Evolutionary conservation across 73 alveolate genomes (phyloP), one percentile per base, ranked within the genome.

Genomic region (Blepharisma japonicum): DNA sequence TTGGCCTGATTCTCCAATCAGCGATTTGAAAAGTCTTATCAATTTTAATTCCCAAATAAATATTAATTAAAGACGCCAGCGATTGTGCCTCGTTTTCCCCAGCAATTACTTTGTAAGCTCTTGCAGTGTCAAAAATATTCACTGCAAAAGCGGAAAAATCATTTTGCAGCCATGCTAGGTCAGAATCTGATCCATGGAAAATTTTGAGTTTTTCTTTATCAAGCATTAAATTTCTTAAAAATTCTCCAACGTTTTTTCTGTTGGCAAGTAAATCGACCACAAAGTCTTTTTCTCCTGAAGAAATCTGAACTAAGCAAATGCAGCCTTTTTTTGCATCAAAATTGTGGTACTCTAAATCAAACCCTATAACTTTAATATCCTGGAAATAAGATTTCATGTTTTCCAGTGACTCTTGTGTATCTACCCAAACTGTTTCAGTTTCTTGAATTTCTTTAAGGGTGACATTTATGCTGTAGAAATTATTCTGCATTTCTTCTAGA

Each of bases 1-100:
- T 86, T 5, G 99, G 98, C 42, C 99, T 82, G 11, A 95, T 86
- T 85, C 95, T 87, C 98, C 99, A 95, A 77, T 95, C 97, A 18
- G 98, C 79, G 67, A 74, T 83, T 79, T 93, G 96, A 79, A 87
- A 93, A 72, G 67, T 83, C 83, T 95, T 95, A 84, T 95, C 95
- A 71, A 94, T 56, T 81, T 89, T 71, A 70, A 93, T 84, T 3
- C 82, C 88, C 25, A 89, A 77, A 54, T 71, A 88, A 6, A 77
- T 77, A 54, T 45, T 9, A 11, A 71, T 11, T 9, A 70, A n/a
- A 70, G 9, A 9, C 6, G 85, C 96, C 77, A 71, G 93, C 71
- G 32, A 7, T 70, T 6, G 70, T 11, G 14, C 85, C 32, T 32
- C 38, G 42, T n/a, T 11, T 47, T 87, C 86, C 55, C 79, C 85